phyloP scores from a whole-genome alignment of 148 eudicot species.

The Rhododendron williamsianum region DNA sequence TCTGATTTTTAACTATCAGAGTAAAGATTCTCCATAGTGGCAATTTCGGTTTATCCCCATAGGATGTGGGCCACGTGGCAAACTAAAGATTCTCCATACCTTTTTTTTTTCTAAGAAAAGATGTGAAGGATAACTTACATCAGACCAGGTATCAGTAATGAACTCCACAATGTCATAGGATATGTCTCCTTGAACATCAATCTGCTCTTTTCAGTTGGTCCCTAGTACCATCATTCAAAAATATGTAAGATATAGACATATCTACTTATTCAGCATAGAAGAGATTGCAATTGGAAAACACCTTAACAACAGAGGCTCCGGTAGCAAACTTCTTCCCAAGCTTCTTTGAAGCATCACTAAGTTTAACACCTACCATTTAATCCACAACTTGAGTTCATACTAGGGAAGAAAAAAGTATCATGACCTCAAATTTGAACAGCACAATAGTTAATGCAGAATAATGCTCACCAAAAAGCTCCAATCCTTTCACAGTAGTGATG shows the following conservation, averaged over 20 bases:
- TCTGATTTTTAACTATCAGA: not conserved
- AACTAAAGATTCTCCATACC: not conserved
- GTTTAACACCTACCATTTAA: constrained; percentile 59
- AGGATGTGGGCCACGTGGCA: not conserved
- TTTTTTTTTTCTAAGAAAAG: not conserved
- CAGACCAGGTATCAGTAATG: constrained; percentile 92
- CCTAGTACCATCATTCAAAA: constrained; percentile 32
- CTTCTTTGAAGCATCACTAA: constrained; percentile 94
- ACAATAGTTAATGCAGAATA: not conserved
- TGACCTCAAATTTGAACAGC: not conserved
- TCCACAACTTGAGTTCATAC: not conserved
- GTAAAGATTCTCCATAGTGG: not conserved
- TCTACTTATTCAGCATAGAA: not conserved
- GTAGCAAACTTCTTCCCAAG: constrained; percentile 98
- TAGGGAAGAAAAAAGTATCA: not conserved
- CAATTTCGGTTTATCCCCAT: not conserved
- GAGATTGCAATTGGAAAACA: constrained; percentile 15
- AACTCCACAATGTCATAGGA: constrained; percentile 85
- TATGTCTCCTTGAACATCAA: constrained; percentile 98
- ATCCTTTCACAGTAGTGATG: constrained; percentile 91
- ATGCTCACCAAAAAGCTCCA: constrained; percentile 76
- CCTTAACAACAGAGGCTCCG: constrained; percentile 97
- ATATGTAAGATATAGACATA: not conserved
- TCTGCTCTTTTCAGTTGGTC: constrained; percentile 96
- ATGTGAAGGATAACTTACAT: constrained; percentile 41